Evolutionary conservation across 169 alveolate genomes (phyloP), one percentile per base, ranked within the genome.

Genomic region (Plasmodium vinckei): DNA sequence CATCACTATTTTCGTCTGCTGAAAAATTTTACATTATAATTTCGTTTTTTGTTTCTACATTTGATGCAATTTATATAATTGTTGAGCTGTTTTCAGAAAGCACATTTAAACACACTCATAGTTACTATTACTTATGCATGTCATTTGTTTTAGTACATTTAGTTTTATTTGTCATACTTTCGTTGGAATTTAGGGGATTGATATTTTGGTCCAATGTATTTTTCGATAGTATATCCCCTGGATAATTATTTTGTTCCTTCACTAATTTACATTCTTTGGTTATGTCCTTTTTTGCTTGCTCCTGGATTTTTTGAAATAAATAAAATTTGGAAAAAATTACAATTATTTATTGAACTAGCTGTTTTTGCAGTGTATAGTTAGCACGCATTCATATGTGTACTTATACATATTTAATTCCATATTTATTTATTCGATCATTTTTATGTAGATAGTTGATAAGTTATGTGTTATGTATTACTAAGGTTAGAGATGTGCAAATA

Each of bases 1-100:
- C 89, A 59, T 79, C 89, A 59, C 89, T 79, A 70, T 65, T 79
- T 79, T 79, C 89, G 49, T 64, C 79, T 79, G 46, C 79, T 65
- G 49, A 13, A 79, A 23, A 57, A 57, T 47, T 65, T 79, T 27
- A 64, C 21, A 47, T 64, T 15, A 25, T 12, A 65, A 44, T 33
- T 51, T 46, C 12, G 23, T 69, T 75, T 61, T 73, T 17, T 51
- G 12, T 70, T 51, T 51, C 25, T 51, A 57, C 42, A n/a, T 57
- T 57, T 12, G 13, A 17, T 51, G 47, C 21, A 27, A 68, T 23
- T 39, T 25, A 46, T 25, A 44, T 19, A 44, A 42, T 10, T 54
- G 27, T n/a, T 68, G 33, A 25, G 4, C 6, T 3, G 42, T 4
- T 33, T 33, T 33, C 5, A 33, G 7, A 4, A 33, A 33, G 42